Evolutionary conservation across 73 alveolate species (phyloP).

Genomic region (Diophrys sp.): DNA sequence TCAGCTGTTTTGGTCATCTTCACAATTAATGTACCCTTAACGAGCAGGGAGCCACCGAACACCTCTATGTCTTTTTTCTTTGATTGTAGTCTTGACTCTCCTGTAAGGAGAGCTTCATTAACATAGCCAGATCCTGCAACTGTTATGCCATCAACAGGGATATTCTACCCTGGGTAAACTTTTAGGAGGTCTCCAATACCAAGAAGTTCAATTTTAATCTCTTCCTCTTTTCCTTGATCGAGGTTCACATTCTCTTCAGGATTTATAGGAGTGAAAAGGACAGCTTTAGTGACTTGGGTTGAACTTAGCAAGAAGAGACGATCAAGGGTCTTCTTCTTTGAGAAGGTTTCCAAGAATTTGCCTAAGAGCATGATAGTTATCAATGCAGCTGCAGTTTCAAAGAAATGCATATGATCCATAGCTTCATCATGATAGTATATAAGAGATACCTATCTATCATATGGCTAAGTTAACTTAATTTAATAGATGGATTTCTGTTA

Average conservation of each 20-base stretch:
- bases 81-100: conserved; percentile 68
- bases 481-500: no score
- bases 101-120: conserved; percentile 83
- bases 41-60: conserved; percentile 72
- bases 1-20: conserved; percentile 69
- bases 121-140: conserved; percentile 69
- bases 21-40: conserved; percentile 57
- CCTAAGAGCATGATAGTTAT: conserved; percentile 74
- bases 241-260: conserved; percentile 14
- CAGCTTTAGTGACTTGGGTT: conserved; percentile 57
- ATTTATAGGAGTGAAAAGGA: conserved; percentile 47
- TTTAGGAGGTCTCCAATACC: conserved; percentile 75
- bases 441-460: no score
- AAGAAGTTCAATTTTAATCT: conserved; percentile 55
- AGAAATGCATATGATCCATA: conserved; percentile 68
- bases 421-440: not conserved
- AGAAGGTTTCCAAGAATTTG: conserved; percentile 75
- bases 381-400: conserved; percentile 75
- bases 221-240: conserved; percentile 45
- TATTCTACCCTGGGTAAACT: conserved; percentile 74
- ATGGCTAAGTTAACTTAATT: no score
- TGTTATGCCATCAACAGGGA: conserved; percentile 87
- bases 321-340: conserved; percentile 71
- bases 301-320: conserved; percentile 60
- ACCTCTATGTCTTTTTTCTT: conserved; percentile 56